Base-by-base conservation (phyloP, 306 rosid species). In the Sesbania bispinosa region DNA sequence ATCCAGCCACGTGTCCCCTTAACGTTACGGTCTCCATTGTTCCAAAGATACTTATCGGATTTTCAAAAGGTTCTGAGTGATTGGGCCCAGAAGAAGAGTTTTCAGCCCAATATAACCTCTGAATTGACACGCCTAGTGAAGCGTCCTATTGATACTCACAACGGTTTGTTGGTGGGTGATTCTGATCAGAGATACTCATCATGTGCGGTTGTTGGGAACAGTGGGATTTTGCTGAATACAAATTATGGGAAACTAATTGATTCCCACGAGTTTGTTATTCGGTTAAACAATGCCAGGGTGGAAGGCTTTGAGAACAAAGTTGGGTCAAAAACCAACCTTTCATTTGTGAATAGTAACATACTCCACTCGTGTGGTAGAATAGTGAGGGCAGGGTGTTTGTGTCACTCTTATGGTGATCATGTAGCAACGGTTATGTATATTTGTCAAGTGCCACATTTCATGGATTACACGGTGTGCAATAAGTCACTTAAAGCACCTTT, bases 121-220 rank as follows among this genome's bases (percentile, higher is more conserved):
- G 96, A 88, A 46, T 71, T 95, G 67, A 65, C 83, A 0, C 82
- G 84, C 5, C 77, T 67, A 5, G 78, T 91, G 14, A 89, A 86
- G 67, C 32, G 27, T 27, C 88, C 90, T 0, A 72, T 95, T 10
- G 96, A 91, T 15, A 48, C 19, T 43, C 70, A 72, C 60, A 84
- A 62, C 5, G 3, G 2, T 5, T 10, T 16, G 20, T 65, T n/a
- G 4, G 2, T 35, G 1, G 32, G 27, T 66, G 64, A 82, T 0
- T 74, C 1, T 48, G 27, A 77, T 13, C 23, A 62, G 5, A 74
- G 80, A 19, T 89, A 91, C 35, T 60, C 84, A 9, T 79, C 96
- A 0, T 95, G 99, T 74, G 99, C 97, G 0, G 97, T 89, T 3
- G 96, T 95, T 33, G 99, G 99, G 2, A 95, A 95, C 45, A 95